These are phyloP conservation scores for Podila epicladia DNA, from an alignment of 192 early-diverging fungal species.

Conservation along the genomic window DNA sequence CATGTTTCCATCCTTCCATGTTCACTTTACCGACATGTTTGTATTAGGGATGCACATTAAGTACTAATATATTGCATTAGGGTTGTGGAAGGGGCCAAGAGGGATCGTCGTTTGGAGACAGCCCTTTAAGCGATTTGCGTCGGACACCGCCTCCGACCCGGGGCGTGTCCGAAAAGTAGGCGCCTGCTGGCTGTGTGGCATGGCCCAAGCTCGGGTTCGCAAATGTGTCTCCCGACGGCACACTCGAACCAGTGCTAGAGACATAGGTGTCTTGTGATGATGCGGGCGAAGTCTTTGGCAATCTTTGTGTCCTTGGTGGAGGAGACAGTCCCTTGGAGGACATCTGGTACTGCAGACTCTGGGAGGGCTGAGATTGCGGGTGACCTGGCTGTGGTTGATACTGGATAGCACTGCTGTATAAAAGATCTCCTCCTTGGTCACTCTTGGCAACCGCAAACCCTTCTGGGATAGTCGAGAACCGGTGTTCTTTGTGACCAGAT, in stretches of 20 bases:
- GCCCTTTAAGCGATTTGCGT: conserved; percentile 19
- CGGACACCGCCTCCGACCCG: conserved; percentile 30
- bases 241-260: neutral
- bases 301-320: conserved; percentile 18
- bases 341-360: conserved; percentile 3
- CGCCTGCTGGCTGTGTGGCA: neutral
- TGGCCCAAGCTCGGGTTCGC: neutral
- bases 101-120: neutral
- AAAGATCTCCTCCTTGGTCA: neutral
- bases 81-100: conserved; percentile 15
- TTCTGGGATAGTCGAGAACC: neutral
- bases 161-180: conserved; percentile 18
- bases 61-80: neutral
- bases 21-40: no score
- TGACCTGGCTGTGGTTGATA: neutral
- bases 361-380: conserved; percentile 2
- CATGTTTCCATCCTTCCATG: no score
- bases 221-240: conserved; percentile 7
- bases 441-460: neutral
- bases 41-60: no score
- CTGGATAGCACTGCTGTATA: neutral
- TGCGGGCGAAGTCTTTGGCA: neutral
- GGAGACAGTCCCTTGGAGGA: conserved; percentile 29
- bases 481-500: neutral
- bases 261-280: neutral